phyloP scores from a whole-genome alignment of 352 stramenopile genomes.

The Phytophthora citrophthora region DNA sequence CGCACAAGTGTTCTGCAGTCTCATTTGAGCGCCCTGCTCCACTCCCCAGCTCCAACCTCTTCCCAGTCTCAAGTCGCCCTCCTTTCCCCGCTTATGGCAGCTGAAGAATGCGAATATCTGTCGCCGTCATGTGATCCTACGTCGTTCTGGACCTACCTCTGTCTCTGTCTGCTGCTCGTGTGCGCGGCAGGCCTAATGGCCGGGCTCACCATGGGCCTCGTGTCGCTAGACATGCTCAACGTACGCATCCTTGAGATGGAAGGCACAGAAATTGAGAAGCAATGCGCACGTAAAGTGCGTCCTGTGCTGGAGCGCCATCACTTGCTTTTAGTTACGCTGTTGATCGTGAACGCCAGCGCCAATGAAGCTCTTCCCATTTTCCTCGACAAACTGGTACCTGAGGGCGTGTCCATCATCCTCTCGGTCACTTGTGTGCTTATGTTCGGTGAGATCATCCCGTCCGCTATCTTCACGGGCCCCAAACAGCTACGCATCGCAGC shows the following conservation, averaged over 20 bases:
- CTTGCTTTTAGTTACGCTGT: constrained; percentile 93
- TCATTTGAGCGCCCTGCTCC: not conserved
- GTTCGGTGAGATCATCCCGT: constrained; percentile 97
- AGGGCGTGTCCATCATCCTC: constrained; percentile 91
- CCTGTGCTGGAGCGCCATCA: constrained; percentile 93
- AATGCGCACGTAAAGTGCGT: constrained; percentile 74
- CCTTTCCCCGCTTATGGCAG: constrained; percentile 28
- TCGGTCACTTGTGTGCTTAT: constrained; percentile 95
- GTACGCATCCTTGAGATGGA: constrained; percentile 82
- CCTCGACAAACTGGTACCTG: constrained; percentile 87
- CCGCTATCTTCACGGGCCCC: constrained; percentile 94
- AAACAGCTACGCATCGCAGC: constrained; percentile 92
- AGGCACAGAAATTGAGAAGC: constrained; percentile 76
- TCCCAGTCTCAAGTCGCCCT: not conserved
- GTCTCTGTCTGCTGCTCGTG: constrained; percentile 53
- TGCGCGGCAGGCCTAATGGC: constrained; percentile 70
- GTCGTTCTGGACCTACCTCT: constrained; percentile 67
- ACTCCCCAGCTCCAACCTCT: not conserved
- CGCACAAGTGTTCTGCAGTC: constrained; percentile 6
- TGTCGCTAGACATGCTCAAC: constrained; percentile 84
- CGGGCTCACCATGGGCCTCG: constrained; percentile 78
- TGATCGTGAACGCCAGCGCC: constrained; percentile 94
- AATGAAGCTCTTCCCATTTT: constrained; percentile 96
- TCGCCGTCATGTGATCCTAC: constrained; percentile 70
- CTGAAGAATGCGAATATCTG: constrained; percentile 62